Percentiles rank a stretch among this genome's conserved stretches.
These are phyloP conservation scores for Aspergillus sclerotioniger DNA, from an alignment of 495 filamentous ascomycete species.

Conservation along the genomic window DNA sequence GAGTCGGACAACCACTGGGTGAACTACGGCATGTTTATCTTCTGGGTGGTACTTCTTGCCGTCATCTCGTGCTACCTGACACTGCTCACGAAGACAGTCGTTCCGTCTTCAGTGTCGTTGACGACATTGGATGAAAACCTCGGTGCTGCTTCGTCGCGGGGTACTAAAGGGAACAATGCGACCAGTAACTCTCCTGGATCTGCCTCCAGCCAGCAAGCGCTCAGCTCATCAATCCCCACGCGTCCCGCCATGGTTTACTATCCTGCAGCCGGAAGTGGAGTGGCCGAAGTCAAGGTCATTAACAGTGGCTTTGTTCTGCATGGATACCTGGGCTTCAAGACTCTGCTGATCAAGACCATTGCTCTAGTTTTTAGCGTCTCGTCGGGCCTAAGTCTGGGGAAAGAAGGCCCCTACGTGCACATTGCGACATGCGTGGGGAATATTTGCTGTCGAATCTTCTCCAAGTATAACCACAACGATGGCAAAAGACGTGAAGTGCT, in stretches of 20 bases:
- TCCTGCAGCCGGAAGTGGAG: constrained; percentile 92
- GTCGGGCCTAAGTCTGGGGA: constrained; percentile 89
- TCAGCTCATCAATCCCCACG: constrained; percentile 27
- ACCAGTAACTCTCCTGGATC: constrained; percentile 44
- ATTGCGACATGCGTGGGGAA: constrained; percentile 96
- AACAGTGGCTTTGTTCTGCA: constrained; percentile 96
- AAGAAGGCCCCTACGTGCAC: constrained; percentile 97
- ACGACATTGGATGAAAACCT: constrained; percentile 87
- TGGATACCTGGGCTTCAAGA: constrained; percentile 89
- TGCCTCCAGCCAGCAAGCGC: constrained; percentile 25
- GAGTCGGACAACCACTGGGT: constrained; percentile 57
- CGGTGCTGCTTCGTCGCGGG: constrained; percentile 42
- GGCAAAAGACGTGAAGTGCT: constrained; percentile 88
- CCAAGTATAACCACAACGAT: constrained; percentile 92
- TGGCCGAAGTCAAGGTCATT: constrained; percentile 96
- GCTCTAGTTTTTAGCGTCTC: constrained; percentile 85
- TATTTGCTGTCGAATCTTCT: constrained; percentile 87
- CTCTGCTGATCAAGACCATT: constrained; percentile 80
- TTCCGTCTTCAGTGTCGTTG: constrained; percentile 82
- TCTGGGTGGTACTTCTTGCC: constrained; percentile 70
- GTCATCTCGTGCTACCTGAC: constrained; percentile 74
- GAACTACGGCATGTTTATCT: constrained; percentile 73
- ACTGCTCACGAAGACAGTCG: constrained; percentile 82
- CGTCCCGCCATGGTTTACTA: constrained; percentile 85
- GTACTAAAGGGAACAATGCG: constrained; percentile 38